Evolutionary conservation across 345 rosid species (phyloP).

Genomic region (Diplotaxis tenuifolia): DNA sequence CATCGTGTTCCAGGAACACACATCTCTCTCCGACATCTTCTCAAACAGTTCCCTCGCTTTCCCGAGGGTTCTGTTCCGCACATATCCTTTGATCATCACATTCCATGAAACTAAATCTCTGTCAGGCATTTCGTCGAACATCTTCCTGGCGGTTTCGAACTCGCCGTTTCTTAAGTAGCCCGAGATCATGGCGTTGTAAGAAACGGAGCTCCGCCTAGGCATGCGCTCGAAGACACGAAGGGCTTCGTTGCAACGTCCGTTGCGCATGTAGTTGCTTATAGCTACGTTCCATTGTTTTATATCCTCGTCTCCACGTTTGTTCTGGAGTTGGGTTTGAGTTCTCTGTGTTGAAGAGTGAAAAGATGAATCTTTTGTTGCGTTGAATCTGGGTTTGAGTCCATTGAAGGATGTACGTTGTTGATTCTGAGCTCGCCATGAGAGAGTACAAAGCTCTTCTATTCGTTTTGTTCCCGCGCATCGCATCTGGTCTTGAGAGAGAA

Average conservation of each 20-base stretch:
- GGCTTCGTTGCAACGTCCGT: not conserved
- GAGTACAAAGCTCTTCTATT: not conserved
- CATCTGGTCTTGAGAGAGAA: not conserved
- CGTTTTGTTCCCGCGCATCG: constrained; percentile 22
- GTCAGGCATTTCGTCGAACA: constrained; percentile 57
- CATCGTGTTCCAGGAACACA: constrained; percentile 75
- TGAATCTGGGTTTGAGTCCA: constrained; percentile 1
- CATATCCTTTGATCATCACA: constrained; percentile 61
- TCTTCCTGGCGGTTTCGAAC: constrained; percentile 42
- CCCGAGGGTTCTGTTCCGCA: constrained; percentile 52
- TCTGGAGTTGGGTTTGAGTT: constrained; percentile 17
- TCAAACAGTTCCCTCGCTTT: constrained; percentile 49
- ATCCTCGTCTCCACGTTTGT: constrained; percentile 8
- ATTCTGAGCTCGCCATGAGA: not conserved
- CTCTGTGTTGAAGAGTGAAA: constrained; percentile 41
- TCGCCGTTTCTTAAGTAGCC: not conserved
- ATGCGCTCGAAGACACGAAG: constrained; percentile 25
- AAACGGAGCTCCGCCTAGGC: constrained; percentile 49
- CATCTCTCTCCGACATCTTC: constrained; percentile 57
- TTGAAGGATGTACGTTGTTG: not conserved
- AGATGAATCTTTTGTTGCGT: not conserved
- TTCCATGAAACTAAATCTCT: constrained; percentile 32
- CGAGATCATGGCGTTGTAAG: not conserved
- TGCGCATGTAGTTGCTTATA: not conserved
- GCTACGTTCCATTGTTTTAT: constrained; percentile 50